Evolutionary conservation across 2,329 filamentous ascomycete species (phyloP).

Genomic region (Tolypocladium endophyticum): DNA sequence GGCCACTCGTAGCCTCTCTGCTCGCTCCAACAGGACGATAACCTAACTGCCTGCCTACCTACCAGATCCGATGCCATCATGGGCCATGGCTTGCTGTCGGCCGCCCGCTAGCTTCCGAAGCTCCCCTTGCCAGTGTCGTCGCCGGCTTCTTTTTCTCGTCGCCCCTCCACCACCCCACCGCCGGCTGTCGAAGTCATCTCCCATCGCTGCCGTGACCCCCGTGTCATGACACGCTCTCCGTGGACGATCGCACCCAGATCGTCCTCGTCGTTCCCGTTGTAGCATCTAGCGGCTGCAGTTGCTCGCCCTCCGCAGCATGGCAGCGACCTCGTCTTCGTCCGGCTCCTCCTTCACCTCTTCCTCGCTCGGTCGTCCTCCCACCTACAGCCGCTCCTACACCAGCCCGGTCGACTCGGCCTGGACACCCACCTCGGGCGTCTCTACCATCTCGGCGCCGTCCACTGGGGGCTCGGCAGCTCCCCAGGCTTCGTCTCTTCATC

Average conservation of each 20-base stretch:
- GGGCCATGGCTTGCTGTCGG: neutral
- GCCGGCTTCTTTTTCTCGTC: neutral
- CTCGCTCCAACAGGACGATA: neutral
- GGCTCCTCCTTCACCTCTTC: slow-evolving; percentile 38
- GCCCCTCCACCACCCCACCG: neutral
- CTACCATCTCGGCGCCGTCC: slow-evolving; percentile 33
- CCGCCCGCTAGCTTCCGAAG: neutral
- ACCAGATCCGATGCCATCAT: neutral
- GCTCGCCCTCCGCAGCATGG: slow-evolving; percentile 19
- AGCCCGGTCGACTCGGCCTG: slow-evolving; percentile 34
- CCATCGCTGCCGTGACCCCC: neutral
- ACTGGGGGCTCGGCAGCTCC: slow-evolving; percentile 20
- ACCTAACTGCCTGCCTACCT: neutral
- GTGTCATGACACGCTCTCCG: slow-evolving; percentile 5
- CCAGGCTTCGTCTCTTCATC: slow-evolving; percentile 25
- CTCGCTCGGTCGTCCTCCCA: slow-evolving; percentile 29
- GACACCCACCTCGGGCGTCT: slow-evolving; percentile 32
- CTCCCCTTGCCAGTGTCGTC: neutral
- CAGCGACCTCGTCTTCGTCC: slow-evolving; percentile 30
- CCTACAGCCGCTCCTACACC: slow-evolving; percentile 28
- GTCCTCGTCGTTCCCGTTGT: neutral
- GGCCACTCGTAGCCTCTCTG: neutral
- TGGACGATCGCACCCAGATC: neutral
- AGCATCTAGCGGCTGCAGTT: slow-evolving; percentile 1
- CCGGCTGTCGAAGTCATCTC: neutral